A percentile compares a stretch with the other conserved stretches of the same genome.
Conservation (phyloP, 257 asterid species). For the Gentiana dahurica region DNA sequence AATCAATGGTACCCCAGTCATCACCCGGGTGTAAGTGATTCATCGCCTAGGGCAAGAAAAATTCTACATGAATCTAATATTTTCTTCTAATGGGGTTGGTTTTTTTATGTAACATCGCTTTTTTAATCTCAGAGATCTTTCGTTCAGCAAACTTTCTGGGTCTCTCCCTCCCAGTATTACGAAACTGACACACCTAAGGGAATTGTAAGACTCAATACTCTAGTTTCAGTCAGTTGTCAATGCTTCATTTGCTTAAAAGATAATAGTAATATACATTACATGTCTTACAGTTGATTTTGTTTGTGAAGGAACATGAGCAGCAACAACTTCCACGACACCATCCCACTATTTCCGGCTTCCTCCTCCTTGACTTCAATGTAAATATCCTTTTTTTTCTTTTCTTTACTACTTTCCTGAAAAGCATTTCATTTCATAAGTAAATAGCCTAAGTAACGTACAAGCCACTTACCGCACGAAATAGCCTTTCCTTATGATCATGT, state of each 20-base stretch:
- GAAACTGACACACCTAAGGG: conserved; percentile 40
- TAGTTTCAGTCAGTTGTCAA: not conserved
- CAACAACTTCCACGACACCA: conserved; percentile 33
- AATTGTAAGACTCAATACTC: conserved; percentile 32
- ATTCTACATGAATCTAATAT: not conserved
- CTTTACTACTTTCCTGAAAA: too few species aligned
- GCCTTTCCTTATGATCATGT: conserved; percentile 1
- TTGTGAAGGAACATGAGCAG: conserved; percentile 48
- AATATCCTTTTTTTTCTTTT: not conserved
- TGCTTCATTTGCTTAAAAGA: not conserved
- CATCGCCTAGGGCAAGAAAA: not conserved
- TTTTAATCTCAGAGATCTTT: conserved; percentile 36
- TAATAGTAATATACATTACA: not conserved
- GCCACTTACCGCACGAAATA: too few species aligned
- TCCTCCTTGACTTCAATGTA: conserved; percentile 38
- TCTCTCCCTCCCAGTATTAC: conserved; percentile 47
- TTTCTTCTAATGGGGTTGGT: not conserved
- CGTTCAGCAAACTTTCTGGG: conserved; percentile 32
- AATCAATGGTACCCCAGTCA: conserved; percentile 24
- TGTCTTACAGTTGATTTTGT: conserved; percentile 2
- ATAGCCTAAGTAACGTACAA: not conserved
- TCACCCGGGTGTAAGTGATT: conserved; percentile 41
- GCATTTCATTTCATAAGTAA: too few species aligned
- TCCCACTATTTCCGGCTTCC: conserved; percentile 36
- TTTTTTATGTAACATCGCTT: not conserved